phyloP scores from a whole-genome alignment of 305 asterid genomes.

The Fraxinus albicans region DNA sequence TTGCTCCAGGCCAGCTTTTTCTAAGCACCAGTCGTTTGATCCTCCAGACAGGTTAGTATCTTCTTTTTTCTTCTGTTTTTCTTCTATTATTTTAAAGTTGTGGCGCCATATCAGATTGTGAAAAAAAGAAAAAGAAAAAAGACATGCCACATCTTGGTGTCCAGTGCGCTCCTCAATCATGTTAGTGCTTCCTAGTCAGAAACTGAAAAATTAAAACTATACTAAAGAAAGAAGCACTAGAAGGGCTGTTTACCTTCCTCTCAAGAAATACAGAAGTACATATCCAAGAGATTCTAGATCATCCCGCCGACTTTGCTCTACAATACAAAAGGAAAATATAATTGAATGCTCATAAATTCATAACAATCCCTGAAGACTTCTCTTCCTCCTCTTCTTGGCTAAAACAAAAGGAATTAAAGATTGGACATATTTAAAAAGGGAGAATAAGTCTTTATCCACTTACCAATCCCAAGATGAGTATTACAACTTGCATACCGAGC shows the following conservation, averaged over 20 bases:
- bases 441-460: slow-evolving; percentile 13
- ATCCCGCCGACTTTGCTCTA: slow-evolving; percentile 97
- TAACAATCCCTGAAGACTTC: slow-evolving; percentile 5
- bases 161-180: not conserved
- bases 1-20: not conserved
- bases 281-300: slow-evolving; percentile 93
- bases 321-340: slow-evolving; percentile 26
- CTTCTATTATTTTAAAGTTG: not conserved
- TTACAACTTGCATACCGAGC: slow-evolving; percentile 99
- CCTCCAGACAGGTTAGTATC: not conserved
- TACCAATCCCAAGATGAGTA: slow-evolving; percentile 97
- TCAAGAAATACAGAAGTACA: slow-evolving; percentile 86
- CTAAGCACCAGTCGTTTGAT: not conserved
- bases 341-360: not conserved
- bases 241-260: slow-evolving; percentile 68
- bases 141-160: not conserved
- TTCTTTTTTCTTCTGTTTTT: not conserved
- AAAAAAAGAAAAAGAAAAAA: not conserved
- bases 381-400: slow-evolving; percentile 11
- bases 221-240: slow-evolving; percentile 1
- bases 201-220: not conserved
- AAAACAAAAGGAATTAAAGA: slow-evolving; percentile 10
- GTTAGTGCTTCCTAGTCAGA: not conserved
- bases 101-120: not conserved
- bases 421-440: not conserved